Evolutionary conservation across 2,329 filamentous ascomycete genomes (phyloP).

Genomic region (Monilinia laxa): DNA sequence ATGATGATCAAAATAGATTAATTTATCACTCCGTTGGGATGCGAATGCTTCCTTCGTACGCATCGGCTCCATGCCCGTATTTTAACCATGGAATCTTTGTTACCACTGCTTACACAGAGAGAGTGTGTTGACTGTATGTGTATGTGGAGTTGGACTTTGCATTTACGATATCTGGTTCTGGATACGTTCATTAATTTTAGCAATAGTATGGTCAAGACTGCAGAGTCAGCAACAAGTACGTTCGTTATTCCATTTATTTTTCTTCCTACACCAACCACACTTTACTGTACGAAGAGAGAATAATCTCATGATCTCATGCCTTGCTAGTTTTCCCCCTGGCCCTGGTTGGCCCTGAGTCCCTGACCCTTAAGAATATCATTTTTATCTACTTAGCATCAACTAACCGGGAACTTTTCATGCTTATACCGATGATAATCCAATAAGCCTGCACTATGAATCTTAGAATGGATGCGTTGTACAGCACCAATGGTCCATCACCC

Average conservation of each 20-base stretch:
- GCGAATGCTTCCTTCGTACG: background rate
- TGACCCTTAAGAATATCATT: background rate
- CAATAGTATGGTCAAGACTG: background rate
- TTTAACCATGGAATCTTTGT: constrained; percentile 1
- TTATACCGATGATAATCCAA: constrained; percentile 11
- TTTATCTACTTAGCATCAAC: background rate
- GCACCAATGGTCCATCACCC: constrained; percentile 1
- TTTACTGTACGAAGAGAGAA: constrained; percentile 2
- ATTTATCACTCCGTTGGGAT: constrained; percentile 1
- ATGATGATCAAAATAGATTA: constrained; percentile 6
- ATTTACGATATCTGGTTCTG: constrained; percentile 13
- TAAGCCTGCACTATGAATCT: constrained; percentile 3
- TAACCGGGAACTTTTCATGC: constrained; percentile 10
- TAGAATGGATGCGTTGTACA: constrained; percentile 18
- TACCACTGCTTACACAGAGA: background rate
- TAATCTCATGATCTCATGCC: constrained; percentile 18
- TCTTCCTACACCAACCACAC: background rate
- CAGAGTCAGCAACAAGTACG: background rate
- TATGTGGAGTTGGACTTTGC: constrained; percentile 14
- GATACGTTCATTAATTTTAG: background rate
- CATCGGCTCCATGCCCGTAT: background rate
- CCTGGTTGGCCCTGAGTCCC: background rate
- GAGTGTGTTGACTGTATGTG: background rate
- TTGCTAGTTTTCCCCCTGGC: constrained; percentile 20
- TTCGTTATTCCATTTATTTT: background rate